Percentiles rank a stretch among this genome's conserved stretches.
phyloP scores from a whole-genome alignment of 257 asterid species.

The Solanum lignicaule region DNA sequence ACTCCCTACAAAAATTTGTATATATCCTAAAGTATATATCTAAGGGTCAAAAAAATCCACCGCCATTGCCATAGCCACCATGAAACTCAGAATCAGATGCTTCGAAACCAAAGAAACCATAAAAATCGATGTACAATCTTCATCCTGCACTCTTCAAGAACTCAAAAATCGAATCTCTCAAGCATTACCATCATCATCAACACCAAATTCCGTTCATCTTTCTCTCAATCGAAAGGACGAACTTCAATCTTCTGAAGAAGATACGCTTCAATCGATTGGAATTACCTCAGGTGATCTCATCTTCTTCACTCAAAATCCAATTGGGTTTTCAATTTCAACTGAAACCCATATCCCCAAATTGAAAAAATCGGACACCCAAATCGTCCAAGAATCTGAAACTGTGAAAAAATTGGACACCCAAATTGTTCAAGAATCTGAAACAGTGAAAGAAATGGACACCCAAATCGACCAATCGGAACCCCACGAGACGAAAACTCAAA shows the following conservation, averaged over 20 bases:
- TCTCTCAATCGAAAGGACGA: slow-evolving; percentile 75
- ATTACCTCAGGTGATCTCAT: slow-evolving; percentile 68
- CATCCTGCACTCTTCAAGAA: slow-evolving; percentile 33
- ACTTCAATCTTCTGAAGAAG: slow-evolving; percentile 31
- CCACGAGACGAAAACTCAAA: slow-evolving; percentile 7
- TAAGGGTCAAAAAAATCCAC: background rate
- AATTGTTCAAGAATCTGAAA: background rate
- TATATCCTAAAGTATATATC: background rate
- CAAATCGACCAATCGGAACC: background rate
- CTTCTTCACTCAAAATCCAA: slow-evolving; percentile 31
- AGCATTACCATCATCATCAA: slow-evolving; percentile 21
- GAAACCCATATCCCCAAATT: slow-evolving; percentile 2
- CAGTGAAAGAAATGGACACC: background rate
- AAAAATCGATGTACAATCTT: slow-evolving; percentile 33
- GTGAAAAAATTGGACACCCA: background rate
- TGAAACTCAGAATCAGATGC: slow-evolving; percentile 67
- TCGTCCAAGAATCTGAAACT: background rate
- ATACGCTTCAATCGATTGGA: slow-evolving; percentile 50
- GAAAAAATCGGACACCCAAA: background rate
- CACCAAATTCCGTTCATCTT: slow-evolving; percentile 40
- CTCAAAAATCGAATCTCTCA: slow-evolving; percentile 35
- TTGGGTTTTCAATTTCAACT: background rate
- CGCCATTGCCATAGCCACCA: slow-evolving; percentile 6
- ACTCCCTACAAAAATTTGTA: background rate
- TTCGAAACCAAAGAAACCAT: slow-evolving; percentile 52